Percentiles rank a stretch among this genome's conserved stretches.
These are phyloP conservation scores for Periglandula ipomoeae DNA, from an alignment of 2,329 filamentous ascomycete genomes.

Conservation along the genomic window DNA sequence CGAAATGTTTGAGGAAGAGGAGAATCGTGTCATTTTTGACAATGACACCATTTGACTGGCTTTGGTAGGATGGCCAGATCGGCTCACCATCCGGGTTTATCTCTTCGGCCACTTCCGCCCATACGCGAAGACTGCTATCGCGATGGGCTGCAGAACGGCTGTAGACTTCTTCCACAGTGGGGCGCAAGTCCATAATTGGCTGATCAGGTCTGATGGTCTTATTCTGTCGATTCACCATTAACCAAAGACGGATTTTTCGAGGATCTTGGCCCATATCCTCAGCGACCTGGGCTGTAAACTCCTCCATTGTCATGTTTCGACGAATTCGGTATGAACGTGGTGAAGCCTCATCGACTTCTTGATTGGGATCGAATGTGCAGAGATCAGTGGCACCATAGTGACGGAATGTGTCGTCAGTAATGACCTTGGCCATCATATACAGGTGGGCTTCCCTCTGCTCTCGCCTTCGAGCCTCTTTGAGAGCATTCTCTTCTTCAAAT, in stretches of 20 bases:
- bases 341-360: constrained; percentile 57
- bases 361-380: constrained; percentile 54
- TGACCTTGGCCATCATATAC: constrained; percentile 76
- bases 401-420: constrained; percentile 74
- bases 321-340: constrained; percentile 66
- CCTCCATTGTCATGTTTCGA: constrained; percentile 63
- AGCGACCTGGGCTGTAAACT: constrained; percentile 65
- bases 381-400: constrained; percentile 80
- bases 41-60: constrained; percentile 46
- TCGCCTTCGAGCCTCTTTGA: constrained; percentile 67
- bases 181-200: constrained; percentile 66
- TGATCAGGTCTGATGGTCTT: constrained; percentile 90
- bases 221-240: constrained; percentile 98
- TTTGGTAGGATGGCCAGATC: constrained; percentile 59
- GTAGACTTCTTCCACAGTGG: constrained; percentile 65
- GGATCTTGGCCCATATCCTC: constrained; percentile 59
- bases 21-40: constrained; percentile 60
- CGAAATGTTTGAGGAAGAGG: constrained; percentile 88
- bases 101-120: constrained; percentile 71
- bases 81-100: constrained; percentile 58
- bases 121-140: constrained; percentile 70
- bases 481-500: constrained; percentile 72
- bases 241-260: constrained; percentile 73
- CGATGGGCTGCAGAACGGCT: constrained; percentile 45
- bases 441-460: constrained; percentile 92